phyloP scores from a whole-genome alignment of 352 stramenopile genomes.

The Hyaloperonospora brassicae region DNA sequence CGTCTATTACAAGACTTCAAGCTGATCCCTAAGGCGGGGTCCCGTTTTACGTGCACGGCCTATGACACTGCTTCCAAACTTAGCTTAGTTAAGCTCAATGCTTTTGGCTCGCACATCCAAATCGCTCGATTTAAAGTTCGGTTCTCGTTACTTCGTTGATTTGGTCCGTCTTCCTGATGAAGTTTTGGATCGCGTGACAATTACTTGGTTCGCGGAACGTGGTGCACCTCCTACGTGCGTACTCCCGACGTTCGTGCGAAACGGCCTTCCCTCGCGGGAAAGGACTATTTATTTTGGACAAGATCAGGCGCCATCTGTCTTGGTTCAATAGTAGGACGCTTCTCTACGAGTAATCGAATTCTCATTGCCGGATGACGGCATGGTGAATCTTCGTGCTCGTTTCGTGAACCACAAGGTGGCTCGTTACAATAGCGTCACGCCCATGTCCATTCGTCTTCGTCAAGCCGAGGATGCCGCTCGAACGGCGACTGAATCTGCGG shows the following conservation, averaged over 20 bases:
- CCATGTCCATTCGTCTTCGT: background rate
- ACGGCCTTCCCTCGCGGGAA: slow-evolving; percentile 1
- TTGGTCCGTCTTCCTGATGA: background rate
- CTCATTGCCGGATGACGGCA: background rate
- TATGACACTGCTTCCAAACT: slow-evolving; percentile 1
- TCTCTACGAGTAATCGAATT: background rate
- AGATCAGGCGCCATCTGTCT: background rate
- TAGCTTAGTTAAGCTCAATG: background rate
- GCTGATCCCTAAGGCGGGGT: background rate
- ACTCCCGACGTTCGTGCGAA: background rate
- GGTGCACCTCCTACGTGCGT: background rate
- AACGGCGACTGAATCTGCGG: no score
- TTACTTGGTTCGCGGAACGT: background rate
- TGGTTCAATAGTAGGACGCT: background rate
- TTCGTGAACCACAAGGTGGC: slow-evolving; percentile 1
- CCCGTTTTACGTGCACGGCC: background rate
- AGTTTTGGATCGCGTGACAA: background rate
- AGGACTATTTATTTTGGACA: background rate
- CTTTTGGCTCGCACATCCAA: background rate
- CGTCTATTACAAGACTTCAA: slow-evolving; percentile 2
- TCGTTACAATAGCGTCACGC: background rate
- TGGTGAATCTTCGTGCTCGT: background rate
- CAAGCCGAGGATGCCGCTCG: background rate
- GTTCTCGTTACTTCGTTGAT: background rate
- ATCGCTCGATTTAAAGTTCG: background rate